Evolutionary conservation across 176 grass and related monocot genomes (phyloP).

Genomic region (Alopecurus myosuroides): DNA sequence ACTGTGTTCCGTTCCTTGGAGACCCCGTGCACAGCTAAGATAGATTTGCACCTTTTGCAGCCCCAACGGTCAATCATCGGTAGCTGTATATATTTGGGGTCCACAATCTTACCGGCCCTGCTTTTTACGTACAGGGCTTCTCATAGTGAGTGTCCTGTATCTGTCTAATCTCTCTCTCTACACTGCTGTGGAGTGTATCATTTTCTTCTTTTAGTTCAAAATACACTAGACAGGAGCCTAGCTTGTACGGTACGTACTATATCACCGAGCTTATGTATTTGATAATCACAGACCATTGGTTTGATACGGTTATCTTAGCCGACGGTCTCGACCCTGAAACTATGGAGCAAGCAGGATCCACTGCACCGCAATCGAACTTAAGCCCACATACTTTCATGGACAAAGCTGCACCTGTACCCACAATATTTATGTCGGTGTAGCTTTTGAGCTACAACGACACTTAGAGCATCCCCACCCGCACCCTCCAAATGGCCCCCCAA

Average conservation of each 20-base stretch:
- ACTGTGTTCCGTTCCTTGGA: conserved; percentile 13
- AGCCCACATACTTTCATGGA: too few relatives aligned
- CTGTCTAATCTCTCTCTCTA: not conserved
- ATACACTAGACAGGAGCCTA: not conserved
- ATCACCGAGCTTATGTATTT: not conserved
- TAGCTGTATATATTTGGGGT: conserved; percentile 11
- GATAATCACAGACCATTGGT: too few relatives aligned
- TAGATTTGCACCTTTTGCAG: conserved; percentile 40
- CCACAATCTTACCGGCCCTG: not conserved
- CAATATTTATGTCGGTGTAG: too few relatives aligned
- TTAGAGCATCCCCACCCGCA: too few relatives aligned
- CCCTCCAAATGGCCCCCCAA: too few relatives aligned
- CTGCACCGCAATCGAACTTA: too few relatives aligned
- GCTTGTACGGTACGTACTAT: not conserved
- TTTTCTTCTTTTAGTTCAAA: not conserved
- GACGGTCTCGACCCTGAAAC: too few relatives aligned
- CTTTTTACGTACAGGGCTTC: not conserved
- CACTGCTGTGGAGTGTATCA: not conserved
- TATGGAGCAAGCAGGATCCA: too few relatives aligned
- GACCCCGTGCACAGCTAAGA: conserved; percentile 35
- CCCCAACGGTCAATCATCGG: conserved; percentile 52
- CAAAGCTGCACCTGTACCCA: too few relatives aligned
- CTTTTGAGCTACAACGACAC: too few relatives aligned
- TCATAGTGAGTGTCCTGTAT: not conserved
- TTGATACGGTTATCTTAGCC: too few relatives aligned